Base-by-base conservation (phyloP, 2,329 filamentous ascomycete genomes). In the Penicillium freii region DNA sequence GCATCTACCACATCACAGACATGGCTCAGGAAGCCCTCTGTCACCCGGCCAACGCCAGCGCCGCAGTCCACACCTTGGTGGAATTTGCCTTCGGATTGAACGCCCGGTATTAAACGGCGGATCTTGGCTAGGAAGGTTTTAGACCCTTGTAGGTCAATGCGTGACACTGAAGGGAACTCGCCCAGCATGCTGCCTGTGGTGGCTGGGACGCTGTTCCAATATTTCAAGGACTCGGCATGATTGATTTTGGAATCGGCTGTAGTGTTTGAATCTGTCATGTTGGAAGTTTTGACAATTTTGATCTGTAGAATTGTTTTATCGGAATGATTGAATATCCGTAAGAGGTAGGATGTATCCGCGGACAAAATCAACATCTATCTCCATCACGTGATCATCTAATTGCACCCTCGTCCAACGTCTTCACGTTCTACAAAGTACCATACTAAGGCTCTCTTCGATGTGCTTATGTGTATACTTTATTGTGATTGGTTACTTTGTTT, bases 21-120 rank as follows among this genome's bases (percentile, higher is more conserved):
- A 25, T 84, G 79, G 29, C 87, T 75, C n/a, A 97, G 79, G 4
- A 97, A 81, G 0, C 89, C 89, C 56, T 88, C 82, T 0, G 91
- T 96, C 58, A 97, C 84, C 42, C 93, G 82, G 0, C 92, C 93
- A 56, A 96, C 95, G 0, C 92, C 84, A 0, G 85, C 85, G 21
- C 85, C 84, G 62, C 83, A 85, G 68, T 87, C 85, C 15, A 81
- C 82, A 2, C 77, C 82, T n/a, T 77, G 58, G 11, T 31, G 42
- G 29, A 66, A 57, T 39, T 64, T 63, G 11, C 61, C 61, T 7
- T 34, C 51, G 1, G 58, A 29, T 25, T 54, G 49, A 7, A 63
- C 46, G 2, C 57, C 56, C 6, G 65, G 66, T 3, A 69, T 33
- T 27, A 73, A 52, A 1, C 74, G 71, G 8, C 83, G 83, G 4